A percentile compares a stretch with the other conserved stretches of the same genome.
Evolutionary conservation across 108 stramenopile species (phyloP).

Genomic region (Skeletonema potamos): DNA sequence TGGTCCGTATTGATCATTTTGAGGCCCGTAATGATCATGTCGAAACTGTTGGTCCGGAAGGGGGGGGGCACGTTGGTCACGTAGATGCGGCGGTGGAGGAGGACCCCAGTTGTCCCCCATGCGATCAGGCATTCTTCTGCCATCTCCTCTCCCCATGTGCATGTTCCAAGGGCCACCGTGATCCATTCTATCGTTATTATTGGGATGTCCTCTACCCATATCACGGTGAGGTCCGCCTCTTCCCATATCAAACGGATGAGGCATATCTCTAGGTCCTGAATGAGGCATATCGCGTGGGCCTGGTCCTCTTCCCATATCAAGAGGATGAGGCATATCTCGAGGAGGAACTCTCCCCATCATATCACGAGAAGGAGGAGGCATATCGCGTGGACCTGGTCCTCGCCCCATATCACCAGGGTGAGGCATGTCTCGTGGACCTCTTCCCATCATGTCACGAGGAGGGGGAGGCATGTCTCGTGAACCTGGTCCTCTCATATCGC

Average conservation of each 20-base stretch:
- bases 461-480: background rate
- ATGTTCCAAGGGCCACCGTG: conserved; percentile 1
- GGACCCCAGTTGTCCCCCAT: background rate
- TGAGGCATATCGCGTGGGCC: background rate
- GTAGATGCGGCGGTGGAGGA: background rate
- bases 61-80: background rate
- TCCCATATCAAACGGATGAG: background rate
- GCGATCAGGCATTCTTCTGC: background rate
- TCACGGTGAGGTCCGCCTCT: background rate
- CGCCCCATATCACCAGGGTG: background rate
- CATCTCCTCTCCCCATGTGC: background rate
- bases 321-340: too few relatives aligned
- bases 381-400: background rate
- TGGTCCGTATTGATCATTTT: background rate
- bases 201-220: background rate
- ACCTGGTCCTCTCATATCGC: background rate
- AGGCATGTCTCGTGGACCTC: background rate
- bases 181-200: background rate
- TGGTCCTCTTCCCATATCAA: background rate
- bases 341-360: background rate
- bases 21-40: background rate
- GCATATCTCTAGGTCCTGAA: background rate
- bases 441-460: conserved; percentile 2
- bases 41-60: background rate
- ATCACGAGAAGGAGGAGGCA: background rate